These are phyloP conservation scores for Backusella mclennaniae DNA, from an alignment of 192 early-diverging fungal species.

Conservation along the genomic window DNA sequence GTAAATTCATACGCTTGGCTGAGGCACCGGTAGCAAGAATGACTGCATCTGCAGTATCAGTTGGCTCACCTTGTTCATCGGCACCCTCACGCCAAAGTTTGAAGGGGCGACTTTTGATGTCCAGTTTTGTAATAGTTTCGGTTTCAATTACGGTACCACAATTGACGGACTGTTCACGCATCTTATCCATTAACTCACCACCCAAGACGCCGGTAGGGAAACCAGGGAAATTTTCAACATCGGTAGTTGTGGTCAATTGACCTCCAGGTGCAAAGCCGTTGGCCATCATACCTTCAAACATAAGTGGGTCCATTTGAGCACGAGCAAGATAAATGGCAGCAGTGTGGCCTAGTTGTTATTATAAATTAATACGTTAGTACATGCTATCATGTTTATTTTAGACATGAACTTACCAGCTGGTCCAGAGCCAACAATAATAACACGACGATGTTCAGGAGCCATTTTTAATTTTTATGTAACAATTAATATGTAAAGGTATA, in stretches of 20 bases:
- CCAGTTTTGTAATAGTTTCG: slow-evolving; percentile 86
- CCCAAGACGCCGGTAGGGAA: slow-evolving; percentile 90
- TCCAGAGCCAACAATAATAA: slow-evolving; percentile 85
- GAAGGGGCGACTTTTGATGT: slow-evolving; percentile 76
- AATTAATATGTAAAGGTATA: not conserved
- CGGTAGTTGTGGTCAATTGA: slow-evolving; percentile 93
- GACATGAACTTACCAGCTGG: slow-evolving; percentile 63
- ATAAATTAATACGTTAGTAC: not conserved
- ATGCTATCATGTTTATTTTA: not conserved
- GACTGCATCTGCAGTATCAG: slow-evolving; percentile 76
- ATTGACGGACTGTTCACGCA: slow-evolving; percentile 77
- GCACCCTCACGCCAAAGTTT: slow-evolving; percentile 82
- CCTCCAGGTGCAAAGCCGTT: slow-evolving; percentile 68
- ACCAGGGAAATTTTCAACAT: slow-evolving; percentile 94
- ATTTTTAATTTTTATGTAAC: slow-evolving; percentile 6
- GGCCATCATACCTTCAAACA: slow-evolving; percentile 97
- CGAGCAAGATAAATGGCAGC: slow-evolving; percentile 94
- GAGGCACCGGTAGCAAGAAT: slow-evolving; percentile 96
- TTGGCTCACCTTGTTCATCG: slow-evolving; percentile 67
- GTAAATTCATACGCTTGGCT: slow-evolving; percentile 85
- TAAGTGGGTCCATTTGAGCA: slow-evolving; percentile 86
- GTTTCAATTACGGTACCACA: slow-evolving; percentile 87
- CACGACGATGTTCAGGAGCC: slow-evolving; percentile 47
- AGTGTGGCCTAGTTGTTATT: slow-evolving; percentile 67
- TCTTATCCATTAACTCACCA: slow-evolving; percentile 80